Evolutionary conservation across 169 alveolate genomes (phyloP).

Genomic region (Fabrea salina): DNA sequence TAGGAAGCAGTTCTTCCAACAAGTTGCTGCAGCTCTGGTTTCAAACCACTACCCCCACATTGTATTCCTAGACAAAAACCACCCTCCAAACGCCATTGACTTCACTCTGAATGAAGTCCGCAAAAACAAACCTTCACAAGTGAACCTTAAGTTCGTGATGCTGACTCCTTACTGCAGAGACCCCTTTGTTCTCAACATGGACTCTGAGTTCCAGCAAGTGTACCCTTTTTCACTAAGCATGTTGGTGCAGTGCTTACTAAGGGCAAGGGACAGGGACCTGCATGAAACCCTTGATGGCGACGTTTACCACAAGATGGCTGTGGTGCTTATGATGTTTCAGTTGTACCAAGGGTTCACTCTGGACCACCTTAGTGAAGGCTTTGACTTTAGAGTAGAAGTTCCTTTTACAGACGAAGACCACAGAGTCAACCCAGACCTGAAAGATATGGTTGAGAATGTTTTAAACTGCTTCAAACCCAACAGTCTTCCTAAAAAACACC

Average conservation of each 20-base stretch:
- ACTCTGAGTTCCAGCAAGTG: neutral
- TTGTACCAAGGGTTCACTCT: neutral
- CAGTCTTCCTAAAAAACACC: neutral
- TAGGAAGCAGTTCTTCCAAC: neutral
- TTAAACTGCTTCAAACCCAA: neutral
- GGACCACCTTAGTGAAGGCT: neutral
- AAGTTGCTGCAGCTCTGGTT: neutral
- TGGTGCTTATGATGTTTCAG: slow-evolving; percentile 25
- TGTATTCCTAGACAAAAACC: slow-evolving; percentile 67
- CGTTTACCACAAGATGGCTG: slow-evolving; percentile 27
- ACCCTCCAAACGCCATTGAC: slow-evolving; percentile 62
- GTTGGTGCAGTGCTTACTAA: slow-evolving; percentile 51
- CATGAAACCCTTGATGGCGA: slow-evolving; percentile 62
- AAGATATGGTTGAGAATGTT: neutral
- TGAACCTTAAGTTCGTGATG: slow-evolving; percentile 46
- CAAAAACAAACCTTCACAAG: slow-evolving; percentile 30
- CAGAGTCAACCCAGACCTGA: neutral
- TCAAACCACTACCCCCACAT: no score
- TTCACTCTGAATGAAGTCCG: slow-evolving; percentile 45
- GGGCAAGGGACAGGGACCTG: slow-evolving; percentile 52
- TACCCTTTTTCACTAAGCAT: slow-evolving; percentile 51
- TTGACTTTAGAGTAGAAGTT: neutral
- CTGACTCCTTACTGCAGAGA: slow-evolving; percentile 52
- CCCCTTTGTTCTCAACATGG: neutral
- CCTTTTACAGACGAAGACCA: neutral